Conservation (phyloP, 768 basidiomycete genomes). For the Suillus subalutaceus region DNA sequence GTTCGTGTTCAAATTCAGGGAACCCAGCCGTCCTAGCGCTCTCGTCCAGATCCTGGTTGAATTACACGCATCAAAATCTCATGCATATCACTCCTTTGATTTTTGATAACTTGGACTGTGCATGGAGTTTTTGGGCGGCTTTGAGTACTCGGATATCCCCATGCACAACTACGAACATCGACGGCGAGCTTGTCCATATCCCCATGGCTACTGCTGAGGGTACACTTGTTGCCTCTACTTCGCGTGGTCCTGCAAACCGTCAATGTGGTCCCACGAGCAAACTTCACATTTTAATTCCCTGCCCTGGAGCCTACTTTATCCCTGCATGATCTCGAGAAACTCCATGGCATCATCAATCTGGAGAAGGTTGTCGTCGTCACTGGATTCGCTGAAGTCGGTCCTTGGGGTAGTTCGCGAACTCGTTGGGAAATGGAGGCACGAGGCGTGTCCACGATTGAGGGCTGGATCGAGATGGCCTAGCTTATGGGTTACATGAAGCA, state of each 20-base stretch:
- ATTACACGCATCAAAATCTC: conserved; percentile 95
- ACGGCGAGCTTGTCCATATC: too few species aligned
- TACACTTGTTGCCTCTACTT: too few species aligned
- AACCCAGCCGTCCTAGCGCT: conserved; percentile 92
- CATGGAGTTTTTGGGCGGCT: conserved; percentile 78
- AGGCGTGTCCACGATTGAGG: conserved; percentile 97
- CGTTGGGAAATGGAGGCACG: conserved; percentile 99
- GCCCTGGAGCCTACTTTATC: conserved; percentile 68
- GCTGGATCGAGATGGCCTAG: conserved; percentile 99
- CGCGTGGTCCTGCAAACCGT: conserved; percentile 77
- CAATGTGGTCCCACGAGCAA: conserved; percentile 93
- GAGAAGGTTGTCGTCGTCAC: conserved; percentile 97
- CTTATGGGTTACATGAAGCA: conserved; percentile 99
- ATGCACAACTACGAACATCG: too few species aligned
- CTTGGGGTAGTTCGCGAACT: conserved; percentile 97
- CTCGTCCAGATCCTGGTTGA: conserved; percentile 98
- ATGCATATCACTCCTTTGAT: conserved; percentile 98
- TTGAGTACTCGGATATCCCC: too few species aligned
- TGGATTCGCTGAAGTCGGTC: conserved; percentile 96
- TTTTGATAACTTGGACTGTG: conserved; percentile 94
- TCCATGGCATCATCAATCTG: conserved; percentile 89
- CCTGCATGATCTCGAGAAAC: conserved; percentile 71
- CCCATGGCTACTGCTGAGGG: too few species aligned
- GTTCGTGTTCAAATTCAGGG: conserved; percentile 84
- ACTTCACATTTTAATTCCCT: conserved; percentile 97